Base-by-base conservation (phyloP, 2,329 filamentous ascomycete genomes). In the Sclerotinia glacialis region DNA sequence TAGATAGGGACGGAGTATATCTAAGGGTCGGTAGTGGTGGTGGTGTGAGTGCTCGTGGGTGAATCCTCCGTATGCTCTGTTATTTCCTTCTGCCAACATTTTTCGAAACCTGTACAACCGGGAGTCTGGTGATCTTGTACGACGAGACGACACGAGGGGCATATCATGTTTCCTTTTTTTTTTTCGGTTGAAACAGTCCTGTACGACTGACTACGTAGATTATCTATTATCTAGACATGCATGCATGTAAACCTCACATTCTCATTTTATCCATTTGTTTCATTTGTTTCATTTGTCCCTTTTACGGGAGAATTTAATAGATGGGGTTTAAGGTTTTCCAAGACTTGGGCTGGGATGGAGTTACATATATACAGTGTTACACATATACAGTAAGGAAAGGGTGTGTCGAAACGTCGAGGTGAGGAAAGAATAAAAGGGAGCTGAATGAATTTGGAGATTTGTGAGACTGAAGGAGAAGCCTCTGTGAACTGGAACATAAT, bases 1-100 rank as follows among this genome's bases (percentile, higher is more conserved):
- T 37, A 37, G 31, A 5, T 4, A 34, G 9, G 9, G 34, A 37
- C 34, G 12, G 34, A 37, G 9, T 9, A 40, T 40, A 5, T 40
- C 37, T 40, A 40, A n/a, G n/a, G 12, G 5, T 40, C 37, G 37
- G 12, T 14, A 40, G 37, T 40, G 12, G 12, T 34, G 28, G 9
- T 34, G 28, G n/a, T 16, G 12, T 55, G 53, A 23, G 31, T 8
- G 21, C 31, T 23, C 14, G 52, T 3, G 2, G 21, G 34, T 56
- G 53, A 56, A 42, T 56, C 40, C 40, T 40, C 12, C n/a, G 53
- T 42, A 56, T n/a, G n/a, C n/a, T n/a, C n/a, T n/a, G n/a, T n/a
- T n/a, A n/a, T n/a, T n/a, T n/a, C n/a, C n/a, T n/a, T n/a, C n/a
- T n/a, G n/a, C n/a, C n/a, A n/a, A n/a, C n/a, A n/a, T n/a, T n/a